Base-by-base conservation (phyloP, 139 green algal genomes). In the Coelastrella sp. region DNA sequence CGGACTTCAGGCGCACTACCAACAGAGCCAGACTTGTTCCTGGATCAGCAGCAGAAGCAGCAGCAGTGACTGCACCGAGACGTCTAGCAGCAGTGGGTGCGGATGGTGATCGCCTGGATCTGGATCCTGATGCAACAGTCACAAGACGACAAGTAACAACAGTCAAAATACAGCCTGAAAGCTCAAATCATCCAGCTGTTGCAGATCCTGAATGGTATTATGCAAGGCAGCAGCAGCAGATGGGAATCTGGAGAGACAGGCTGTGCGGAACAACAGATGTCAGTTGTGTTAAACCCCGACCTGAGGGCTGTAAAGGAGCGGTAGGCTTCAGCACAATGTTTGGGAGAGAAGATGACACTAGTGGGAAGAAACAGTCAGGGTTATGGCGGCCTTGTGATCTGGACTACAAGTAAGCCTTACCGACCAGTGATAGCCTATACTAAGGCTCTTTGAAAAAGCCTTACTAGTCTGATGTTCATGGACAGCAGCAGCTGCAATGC, bases 41-140 rank as follows among this genome's bases (percentile, higher is more conserved):
- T 19, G 35, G 15, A 15, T 72, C 57, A 20, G 58, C 60, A 57
- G 79, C 79, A 72, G 79, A n/a, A 86, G 81, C 59, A 57, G 60
- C 81, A 75, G 60, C 81, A 74, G 24, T 74, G 19, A 24, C 57
- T 6, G 81, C 81, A 75, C 59, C 60, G 0, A 8, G 81, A 22
- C 81, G 81, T 5, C 59, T 75, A 12, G 60, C 81, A 60, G 81
- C 81, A 58, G 20, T 57, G 6, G 81, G 81, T 70, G 22, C n/a
- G n/a, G 81, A 59, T 8, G 81, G 59, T 22, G 81, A 86, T 11
- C 25, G 35, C 12, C 59, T 74, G 59, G 22, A 86, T 59, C n/a
- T 86, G n/a, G 27, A 86, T 12, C 81, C 81, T 59, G 27, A 86
- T 27, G 57, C 75, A 70, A 73, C 63, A 86, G 9, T 86, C 15